phyloP scores from a whole-genome alignment of 2,329 filamentous ascomycete genomes.

The Neodidymelliopsis sp. region DNA sequence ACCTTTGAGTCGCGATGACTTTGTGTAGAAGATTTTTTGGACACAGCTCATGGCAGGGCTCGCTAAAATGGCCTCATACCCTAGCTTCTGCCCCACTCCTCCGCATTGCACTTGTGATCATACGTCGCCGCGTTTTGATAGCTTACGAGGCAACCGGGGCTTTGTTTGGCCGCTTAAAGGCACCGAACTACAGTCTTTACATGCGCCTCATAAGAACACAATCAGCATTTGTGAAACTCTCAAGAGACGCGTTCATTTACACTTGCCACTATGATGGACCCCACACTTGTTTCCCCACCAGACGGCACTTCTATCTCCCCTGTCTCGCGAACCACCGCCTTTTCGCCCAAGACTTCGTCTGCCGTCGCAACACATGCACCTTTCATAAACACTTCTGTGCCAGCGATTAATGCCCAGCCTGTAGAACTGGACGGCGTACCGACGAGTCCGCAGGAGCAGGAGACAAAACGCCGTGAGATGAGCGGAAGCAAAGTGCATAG shows the following conservation, averaged over 20 bases:
- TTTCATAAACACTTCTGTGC: constrained; percentile 48
- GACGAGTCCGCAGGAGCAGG: constrained; percentile 35
- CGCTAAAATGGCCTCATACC: constrained; percentile 14
- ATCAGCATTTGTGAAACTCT: not conserved
- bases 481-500: constrained; percentile 19
- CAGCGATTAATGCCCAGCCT: constrained; percentile 53
- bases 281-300: constrained; percentile 28
- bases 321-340: constrained; percentile 26
- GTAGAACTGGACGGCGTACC: constrained; percentile 53
- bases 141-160: constrained; percentile 23
- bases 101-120: constrained; percentile 18
- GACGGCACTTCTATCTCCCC: constrained; percentile 32
- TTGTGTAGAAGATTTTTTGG: too few relatives aligned
- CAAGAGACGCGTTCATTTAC: too few relatives aligned
- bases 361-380: constrained; percentile 36
- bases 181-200: not conserved
- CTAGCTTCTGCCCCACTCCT: constrained; percentile 18
- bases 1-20: too few relatives aligned
- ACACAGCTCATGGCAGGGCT: not conserved
- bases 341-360: constrained; percentile 38
- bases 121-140: constrained; percentile 24
- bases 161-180: constrained; percentile 20
- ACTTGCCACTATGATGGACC: constrained; percentile 14
- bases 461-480: constrained; percentile 30
- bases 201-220: too few relatives aligned